Evolutionary conservation across 805 yeast genomes (phyloP).

Genomic region (Lachancea nothofagi): DNA sequence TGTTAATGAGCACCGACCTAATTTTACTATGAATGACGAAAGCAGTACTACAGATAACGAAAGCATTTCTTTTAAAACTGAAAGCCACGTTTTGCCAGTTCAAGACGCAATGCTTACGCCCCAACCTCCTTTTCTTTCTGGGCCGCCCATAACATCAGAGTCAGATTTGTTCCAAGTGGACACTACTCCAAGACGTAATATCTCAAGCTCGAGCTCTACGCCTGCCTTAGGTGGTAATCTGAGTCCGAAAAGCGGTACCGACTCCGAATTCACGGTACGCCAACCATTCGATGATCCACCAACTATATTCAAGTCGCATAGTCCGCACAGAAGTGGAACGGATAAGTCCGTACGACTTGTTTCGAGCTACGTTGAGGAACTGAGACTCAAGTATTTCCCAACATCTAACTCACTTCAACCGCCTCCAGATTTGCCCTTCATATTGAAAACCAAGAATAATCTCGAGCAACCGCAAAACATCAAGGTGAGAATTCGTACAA

Average conservation of each 20-base stretch:
- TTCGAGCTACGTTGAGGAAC: conserved; percentile 32
- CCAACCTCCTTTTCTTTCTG: background rate
- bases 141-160: background rate
- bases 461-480: conserved; percentile 31
- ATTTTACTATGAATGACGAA: conserved; percentile 21
- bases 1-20: conserved; percentile 29
- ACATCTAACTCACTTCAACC: conserved; percentile 33
- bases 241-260: conserved; percentile 1
- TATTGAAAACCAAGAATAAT: conserved; percentile 31
- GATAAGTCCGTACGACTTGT: conserved; percentile 27
- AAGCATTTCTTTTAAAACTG: background rate
- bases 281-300: background rate
- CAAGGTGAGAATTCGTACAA: conserved; percentile 32
- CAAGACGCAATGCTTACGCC: background rate
- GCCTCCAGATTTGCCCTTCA: conserved; percentile 33
- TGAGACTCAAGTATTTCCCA: conserved; percentile 28
- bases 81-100: background rate
- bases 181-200: background rate
- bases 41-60: conserved; percentile 16
- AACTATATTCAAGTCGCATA: background rate
- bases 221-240: background rate
- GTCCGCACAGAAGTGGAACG: conserved; percentile 1
- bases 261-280: conserved; percentile 1
- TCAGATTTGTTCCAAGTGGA: background rate
- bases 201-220: background rate